phyloP scores from a whole-genome alignment of 345 rosid genomes.

The Linum usitatissimum region DNA sequence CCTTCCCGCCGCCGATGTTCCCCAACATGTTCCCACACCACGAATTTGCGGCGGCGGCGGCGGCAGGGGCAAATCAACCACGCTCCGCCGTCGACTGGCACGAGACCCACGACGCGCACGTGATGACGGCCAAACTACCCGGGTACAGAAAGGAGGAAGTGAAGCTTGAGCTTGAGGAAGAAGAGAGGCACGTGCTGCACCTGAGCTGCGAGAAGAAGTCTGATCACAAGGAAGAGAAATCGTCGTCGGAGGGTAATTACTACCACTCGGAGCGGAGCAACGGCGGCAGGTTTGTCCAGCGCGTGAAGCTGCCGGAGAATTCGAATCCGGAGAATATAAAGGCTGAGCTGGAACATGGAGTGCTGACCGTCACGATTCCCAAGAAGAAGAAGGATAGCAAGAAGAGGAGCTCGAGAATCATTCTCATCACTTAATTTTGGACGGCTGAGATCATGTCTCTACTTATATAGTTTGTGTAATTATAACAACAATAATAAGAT shows the following conservation, averaged over 20 bases:
- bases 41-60: not conserved
- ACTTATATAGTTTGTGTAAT: too few species aligned
- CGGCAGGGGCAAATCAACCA: not conserved
- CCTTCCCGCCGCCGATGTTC: too few species aligned
- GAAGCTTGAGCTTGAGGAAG: not conserved
- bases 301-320: not conserved
- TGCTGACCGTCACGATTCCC: not conserved
- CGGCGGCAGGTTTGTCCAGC: not conserved
- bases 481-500: too few species aligned
- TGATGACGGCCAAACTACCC: not conserved
- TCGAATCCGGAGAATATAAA: not conserved
- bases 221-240: not conserved
- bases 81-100: not conserved
- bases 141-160: constrained; percentile 1
- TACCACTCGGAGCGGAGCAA: not conserved
- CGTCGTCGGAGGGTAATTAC: not conserved
- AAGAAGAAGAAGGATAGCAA: not conserved
- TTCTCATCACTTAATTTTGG: not conserved
- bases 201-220: not conserved
- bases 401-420: not conserved
- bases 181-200: not conserved
- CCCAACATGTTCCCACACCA: not conserved
- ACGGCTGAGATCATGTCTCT: not conserved
- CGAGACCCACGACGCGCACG: not conserved
- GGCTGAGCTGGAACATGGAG: not conserved